A percentile compares a stretch with the other conserved stretches of the same genome.
These are phyloP conservation scores for Gossypium thurberi DNA, from an alignment of 345 rosid genomes.

Conservation along the genomic window DNA sequence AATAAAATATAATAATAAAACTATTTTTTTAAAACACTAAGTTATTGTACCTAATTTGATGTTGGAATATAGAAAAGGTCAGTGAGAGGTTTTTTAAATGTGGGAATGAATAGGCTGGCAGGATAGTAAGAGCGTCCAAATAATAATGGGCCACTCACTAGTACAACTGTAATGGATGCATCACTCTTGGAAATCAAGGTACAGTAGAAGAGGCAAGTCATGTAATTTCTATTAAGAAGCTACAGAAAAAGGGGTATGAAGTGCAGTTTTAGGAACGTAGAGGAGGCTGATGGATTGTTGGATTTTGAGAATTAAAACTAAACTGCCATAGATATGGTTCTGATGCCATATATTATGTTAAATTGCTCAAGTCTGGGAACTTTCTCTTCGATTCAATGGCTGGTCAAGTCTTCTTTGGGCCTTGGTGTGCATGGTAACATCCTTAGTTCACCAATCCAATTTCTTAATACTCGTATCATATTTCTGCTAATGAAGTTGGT, in stretches of 20 bases:
- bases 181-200: conserved; percentile 44
- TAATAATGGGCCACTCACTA: background rate
- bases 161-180: conserved; percentile 57
- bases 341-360: too few relatives aligned
- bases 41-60: too few relatives aligned
- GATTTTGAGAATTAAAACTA: conserved; percentile 62
- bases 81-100: too few relatives aligned
- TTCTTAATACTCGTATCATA: too few relatives aligned
- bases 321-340: background rate
- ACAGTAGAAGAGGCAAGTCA: conserved; percentile 64
- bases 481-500: too few relatives aligned
- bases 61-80: too few relatives aligned
- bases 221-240: conserved; percentile 22
- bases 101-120: too few relatives aligned
- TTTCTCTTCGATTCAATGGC: background rate
- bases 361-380: background rate
- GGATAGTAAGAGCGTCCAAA: too few relatives aligned
- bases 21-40: too few relatives aligned
- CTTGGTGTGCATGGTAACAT: too few relatives aligned
- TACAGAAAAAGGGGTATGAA: conserved; percentile 66
- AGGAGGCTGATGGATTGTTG: conserved; percentile 67
- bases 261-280: conserved; percentile 61
- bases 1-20: too few relatives aligned
- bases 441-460: too few relatives aligned
- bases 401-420: background rate